phyloP scores from a whole-genome alignment of 495 filamentous ascomycete genomes.

The Aspergillus heteromorphus region DNA sequence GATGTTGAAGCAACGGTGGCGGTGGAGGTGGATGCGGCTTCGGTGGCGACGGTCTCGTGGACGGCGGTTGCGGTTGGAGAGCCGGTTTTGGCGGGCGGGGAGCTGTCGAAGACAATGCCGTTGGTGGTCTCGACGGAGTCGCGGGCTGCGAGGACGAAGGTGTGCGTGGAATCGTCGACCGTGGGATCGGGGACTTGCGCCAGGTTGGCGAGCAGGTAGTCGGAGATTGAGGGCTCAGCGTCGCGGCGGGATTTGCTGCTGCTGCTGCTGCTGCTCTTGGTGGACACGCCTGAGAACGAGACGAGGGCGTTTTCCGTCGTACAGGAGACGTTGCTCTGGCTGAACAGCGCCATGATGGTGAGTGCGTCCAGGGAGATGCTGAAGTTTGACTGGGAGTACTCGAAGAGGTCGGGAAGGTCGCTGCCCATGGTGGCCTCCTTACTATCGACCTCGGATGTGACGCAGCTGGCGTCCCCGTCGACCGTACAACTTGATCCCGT shows the following conservation, averaged over 20 bases:
- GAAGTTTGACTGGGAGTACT: constrained; percentile 60
- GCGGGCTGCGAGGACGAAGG: constrained; percentile 25
- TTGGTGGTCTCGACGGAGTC: constrained; percentile 33
- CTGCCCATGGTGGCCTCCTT: constrained; percentile 72
- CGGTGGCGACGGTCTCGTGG: constrained; percentile 10
- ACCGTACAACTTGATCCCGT: constrained; percentile 69
- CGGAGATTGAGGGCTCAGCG: constrained; percentile 7
- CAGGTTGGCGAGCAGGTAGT: constrained; percentile 3
- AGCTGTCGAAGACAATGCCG: constrained; percentile 39
- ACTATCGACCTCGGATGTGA: constrained; percentile 57
- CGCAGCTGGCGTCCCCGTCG: constrained; percentile 60
- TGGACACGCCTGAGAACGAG: constrained; percentile 58
- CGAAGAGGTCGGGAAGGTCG: constrained; percentile 67
- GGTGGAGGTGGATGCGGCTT: constrained; percentile 8
- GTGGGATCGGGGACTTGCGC: constrained; percentile 2
- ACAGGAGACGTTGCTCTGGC: constrained; percentile 66
- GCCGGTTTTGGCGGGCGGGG: constrained; percentile 1
- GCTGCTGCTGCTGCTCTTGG: constrained; percentile 1
- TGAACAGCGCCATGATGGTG: constrained; percentile 70
- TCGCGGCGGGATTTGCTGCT: constrained; percentile 30
- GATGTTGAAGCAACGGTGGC: constrained; percentile 17
- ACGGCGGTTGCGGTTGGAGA: constrained; percentile 8
- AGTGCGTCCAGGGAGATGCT: constrained; percentile 64
- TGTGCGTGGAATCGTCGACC: constrained; percentile 7
- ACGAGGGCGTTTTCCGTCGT: constrained; percentile 79